Percentiles rank a stretch among this genome's conserved stretches.
These are phyloP conservation scores for Thalassiosira profunda DNA, from an alignment of 108 stramenopile genomes.

Conservation along the genomic window DNA sequence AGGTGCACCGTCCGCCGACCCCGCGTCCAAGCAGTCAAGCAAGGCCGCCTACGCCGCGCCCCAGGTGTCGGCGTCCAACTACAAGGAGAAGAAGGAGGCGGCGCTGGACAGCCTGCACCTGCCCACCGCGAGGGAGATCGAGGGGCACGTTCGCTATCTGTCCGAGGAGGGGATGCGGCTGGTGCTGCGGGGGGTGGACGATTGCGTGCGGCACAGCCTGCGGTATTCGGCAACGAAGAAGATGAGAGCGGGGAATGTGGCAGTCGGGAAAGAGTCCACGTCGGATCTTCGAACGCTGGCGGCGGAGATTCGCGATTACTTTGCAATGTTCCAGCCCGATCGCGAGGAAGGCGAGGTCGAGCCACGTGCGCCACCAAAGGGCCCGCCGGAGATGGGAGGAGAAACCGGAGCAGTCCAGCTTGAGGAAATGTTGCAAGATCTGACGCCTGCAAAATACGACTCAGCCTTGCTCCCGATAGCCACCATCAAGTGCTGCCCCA, in stretches of 20 bases:
- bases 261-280: neutral
- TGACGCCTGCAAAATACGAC: conserved; percentile 10
- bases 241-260: too few species aligned
- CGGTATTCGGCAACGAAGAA: conserved; percentile 12
- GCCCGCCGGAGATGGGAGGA: neutral
- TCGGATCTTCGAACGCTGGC: neutral
- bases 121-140: conserved; percentile 16
- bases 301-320: conserved; percentile 8
- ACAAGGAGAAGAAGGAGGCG: conserved; percentile 12
- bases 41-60: neutral
- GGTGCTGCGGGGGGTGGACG: conserved; percentile 7
- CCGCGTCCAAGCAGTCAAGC: neutral
- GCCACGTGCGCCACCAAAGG: too few species aligned
- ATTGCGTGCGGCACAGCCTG: conserved; percentile 12
- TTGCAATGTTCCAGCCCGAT: conserved; percentile 36
- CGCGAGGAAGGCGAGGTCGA: conserved; percentile 1
- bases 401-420: neutral
- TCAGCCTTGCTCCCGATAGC: conserved; percentile 33
- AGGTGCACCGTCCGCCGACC: neutral
- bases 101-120: conserved; percentile 11
- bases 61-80: conserved; percentile 8
- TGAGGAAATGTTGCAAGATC: neutral
- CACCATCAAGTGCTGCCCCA: conserved; percentile 35
- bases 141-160: conserved; percentile 9
- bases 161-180: conserved; percentile 12